Percentiles rank a stretch among this genome's conserved stretches.
These are phyloP conservation scores for Chloropicon primus DNA, from an alignment of 139 green algal genomes.

Conservation along the genomic window DNA sequence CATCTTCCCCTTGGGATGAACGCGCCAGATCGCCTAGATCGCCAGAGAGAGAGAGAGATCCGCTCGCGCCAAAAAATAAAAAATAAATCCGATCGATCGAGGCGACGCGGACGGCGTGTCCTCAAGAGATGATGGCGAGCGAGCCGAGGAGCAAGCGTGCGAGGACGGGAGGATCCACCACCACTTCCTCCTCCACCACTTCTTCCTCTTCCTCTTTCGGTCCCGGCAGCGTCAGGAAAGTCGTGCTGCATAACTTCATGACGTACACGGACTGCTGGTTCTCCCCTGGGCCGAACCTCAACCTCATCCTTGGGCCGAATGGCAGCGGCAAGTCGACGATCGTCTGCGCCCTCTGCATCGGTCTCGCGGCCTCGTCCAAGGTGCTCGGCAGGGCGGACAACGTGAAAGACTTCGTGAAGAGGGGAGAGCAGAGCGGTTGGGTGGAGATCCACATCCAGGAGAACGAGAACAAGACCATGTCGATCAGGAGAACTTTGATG, in stretches of 20 bases:
- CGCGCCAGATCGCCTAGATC: too few relatives aligned
- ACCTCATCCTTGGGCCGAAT: slow-evolving; percentile 91
- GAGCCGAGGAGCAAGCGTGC: too few relatives aligned
- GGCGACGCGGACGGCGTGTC: too few relatives aligned
- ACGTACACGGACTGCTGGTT: slow-evolving; percentile 24
- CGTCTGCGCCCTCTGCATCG: slow-evolving; percentile 76
- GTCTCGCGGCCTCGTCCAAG: slow-evolving; percentile 50
- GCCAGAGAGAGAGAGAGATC: too few relatives aligned
- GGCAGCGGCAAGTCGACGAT: slow-evolving; percentile 87
- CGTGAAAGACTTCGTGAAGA: slow-evolving; percentile 58
- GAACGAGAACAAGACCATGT: slow-evolving; percentile 8
- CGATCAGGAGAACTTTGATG: slow-evolving; percentile 15
- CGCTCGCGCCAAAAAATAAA: too few relatives aligned
- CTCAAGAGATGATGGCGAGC: too few relatives aligned
- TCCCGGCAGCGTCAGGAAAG: slow-evolving; percentile 17
- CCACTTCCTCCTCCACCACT: too few relatives aligned
- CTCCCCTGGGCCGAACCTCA: slow-evolving; percentile 45
- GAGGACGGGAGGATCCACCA: too few relatives aligned
- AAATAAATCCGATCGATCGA: too few relatives aligned
- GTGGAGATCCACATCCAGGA: slow-evolving; percentile 56
- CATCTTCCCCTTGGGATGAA: too few relatives aligned
- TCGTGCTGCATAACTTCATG: slow-evolving; percentile 37
- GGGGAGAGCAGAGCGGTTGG: slow-evolving; percentile 31
- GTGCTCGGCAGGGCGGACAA: slow-evolving; percentile 51
- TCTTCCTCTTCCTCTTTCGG: too few relatives aligned